A percentile compares a stretch with the other conserved stretches of the same genome.
Conservation (phyloP, 331 rosid genomes). For the Malus hybrid region DNA sequence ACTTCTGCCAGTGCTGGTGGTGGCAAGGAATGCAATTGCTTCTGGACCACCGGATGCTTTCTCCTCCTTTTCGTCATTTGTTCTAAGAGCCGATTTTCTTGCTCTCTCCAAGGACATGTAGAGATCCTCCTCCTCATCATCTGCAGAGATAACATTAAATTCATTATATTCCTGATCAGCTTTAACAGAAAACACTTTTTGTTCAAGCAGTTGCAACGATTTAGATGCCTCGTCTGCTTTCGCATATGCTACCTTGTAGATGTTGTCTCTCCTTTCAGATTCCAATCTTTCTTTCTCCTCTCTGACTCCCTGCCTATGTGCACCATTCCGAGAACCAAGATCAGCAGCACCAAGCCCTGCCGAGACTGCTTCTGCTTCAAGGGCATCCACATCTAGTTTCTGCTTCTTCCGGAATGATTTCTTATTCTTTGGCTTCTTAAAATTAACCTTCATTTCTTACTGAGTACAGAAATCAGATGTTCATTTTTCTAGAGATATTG, state of each 20-base stretch:
- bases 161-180: conserved; percentile 48
- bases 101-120: conserved; percentile 73
- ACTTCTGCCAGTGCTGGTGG: conserved; percentile 28
- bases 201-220: conserved; percentile 49
- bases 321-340: conserved; percentile 78
- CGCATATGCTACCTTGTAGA: conserved; percentile 70
- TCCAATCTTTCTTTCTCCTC: conserved; percentile 69
- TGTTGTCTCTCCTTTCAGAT: conserved; percentile 63
- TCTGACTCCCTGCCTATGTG: conserved; percentile 53
- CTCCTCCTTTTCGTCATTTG: conserved; percentile 38
- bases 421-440: conserved; percentile 90
- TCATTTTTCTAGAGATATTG: conserved; percentile 37
- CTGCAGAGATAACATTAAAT: conserved; percentile 36
- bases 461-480: conserved; percentile 71
- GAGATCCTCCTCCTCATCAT: conserved; percentile 72
- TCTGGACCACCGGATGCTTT: conserved; percentile 49
- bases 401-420: conserved; percentile 83
- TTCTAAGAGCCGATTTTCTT: conserved; percentile 58
- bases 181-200: conserved; percentile 30
- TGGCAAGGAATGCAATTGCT: conserved; percentile 71
- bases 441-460: conserved; percentile 67
- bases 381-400: conserved; percentile 82
- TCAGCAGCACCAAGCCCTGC: conserved; percentile 84
- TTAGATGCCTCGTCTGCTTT: conserved; percentile 90
- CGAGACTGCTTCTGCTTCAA: conserved; percentile 88